Conservation (phyloP, 2,329 filamentous ascomycete genomes). For the Penicillium sp. region DNA sequence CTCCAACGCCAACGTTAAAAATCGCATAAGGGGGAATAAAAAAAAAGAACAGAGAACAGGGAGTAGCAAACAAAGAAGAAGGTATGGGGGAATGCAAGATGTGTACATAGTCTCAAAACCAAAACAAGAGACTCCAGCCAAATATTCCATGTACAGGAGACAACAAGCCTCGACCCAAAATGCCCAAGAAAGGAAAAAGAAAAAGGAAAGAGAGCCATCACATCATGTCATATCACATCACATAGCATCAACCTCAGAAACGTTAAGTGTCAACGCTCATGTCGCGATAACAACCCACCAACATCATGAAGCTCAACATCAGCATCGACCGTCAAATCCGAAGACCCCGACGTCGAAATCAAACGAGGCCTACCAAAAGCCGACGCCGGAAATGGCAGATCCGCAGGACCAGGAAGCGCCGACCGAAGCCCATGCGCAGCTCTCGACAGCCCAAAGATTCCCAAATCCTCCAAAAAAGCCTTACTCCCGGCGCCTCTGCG, state of each 20-base stretch:
- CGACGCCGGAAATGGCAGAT: background rate
- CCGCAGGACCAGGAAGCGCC: background rate
- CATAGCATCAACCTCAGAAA: background rate
- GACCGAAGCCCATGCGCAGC: too few relatives aligned
- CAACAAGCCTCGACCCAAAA: background rate
- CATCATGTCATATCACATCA: slow-evolving; percentile 3
- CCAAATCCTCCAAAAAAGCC: slow-evolving; percentile 38
- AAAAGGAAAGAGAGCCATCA: background rate
- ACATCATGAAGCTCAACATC: slow-evolving; percentile 45
- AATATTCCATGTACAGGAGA: background rate
- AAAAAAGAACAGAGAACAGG: background rate
- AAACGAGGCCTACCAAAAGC: background rate
- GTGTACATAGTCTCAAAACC: background rate
- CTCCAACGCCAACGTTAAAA: slow-evolving; percentile 18
- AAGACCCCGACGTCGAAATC: slow-evolving; percentile 5
- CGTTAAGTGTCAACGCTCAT: background rate
- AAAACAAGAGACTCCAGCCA: background rate
- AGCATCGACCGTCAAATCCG: slow-evolving; percentile 23
- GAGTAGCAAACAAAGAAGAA: background rate
- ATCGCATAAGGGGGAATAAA: slow-evolving; percentile 12
- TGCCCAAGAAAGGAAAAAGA: background rate
- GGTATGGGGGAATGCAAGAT: background rate
- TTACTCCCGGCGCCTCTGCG: slow-evolving; percentile 28
- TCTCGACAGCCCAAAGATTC: slow-evolving; percentile 20
- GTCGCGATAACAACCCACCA: slow-evolving; percentile 40